These are phyloP conservation scores for Paramicrosporidium saccamoebae DNA, from an alignment of 371 early-diverging fungal genomes.

Conservation along the genomic window DNA sequence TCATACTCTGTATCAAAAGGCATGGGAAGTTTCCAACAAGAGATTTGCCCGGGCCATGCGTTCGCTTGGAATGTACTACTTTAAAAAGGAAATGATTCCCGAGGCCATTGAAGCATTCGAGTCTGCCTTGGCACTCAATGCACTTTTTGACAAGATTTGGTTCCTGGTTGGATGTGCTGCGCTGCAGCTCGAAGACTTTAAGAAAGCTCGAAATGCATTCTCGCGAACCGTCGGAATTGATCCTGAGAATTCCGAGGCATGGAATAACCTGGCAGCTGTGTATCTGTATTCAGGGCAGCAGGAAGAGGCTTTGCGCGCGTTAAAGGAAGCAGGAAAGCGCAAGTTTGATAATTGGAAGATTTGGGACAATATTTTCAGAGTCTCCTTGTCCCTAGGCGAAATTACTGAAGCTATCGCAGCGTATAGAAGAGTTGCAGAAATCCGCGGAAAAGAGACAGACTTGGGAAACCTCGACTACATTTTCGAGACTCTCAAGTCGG, in stretches of 20 bases:
- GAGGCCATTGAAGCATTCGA: slow-evolving; percentile 18
- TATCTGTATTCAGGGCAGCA: slow-evolving; percentile 21
- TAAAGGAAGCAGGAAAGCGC: slow-evolving; percentile 40
- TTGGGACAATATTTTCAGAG: slow-evolving; percentile 62
- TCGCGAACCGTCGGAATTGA: slow-evolving; percentile 31
- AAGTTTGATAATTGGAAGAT: slow-evolving; percentile 54
- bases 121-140: slow-evolving; percentile 55
- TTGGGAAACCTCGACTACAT: too few relatives aligned
- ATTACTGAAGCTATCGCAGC: slow-evolving; percentile 51
- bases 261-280: slow-evolving; percentile 73
- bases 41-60: slow-evolving; percentile 73
- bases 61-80: slow-evolving; percentile 44
- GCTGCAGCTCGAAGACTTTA: slow-evolving; percentile 39
- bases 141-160: slow-evolving; percentile 78
- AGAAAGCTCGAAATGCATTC: slow-evolving; percentile 33
- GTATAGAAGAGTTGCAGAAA: too few relatives aligned
- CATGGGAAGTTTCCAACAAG: slow-evolving; percentile 51
- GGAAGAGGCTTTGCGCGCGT: slow-evolving; percentile 37
- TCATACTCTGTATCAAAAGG: slow-evolving; percentile 33
- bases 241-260: slow-evolving; percentile 59
- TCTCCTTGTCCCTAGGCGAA: slow-evolving; percentile 34
- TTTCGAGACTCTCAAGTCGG: too few relatives aligned
- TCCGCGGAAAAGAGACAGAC: too few relatives aligned
- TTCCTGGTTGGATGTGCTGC: slow-evolving; percentile 78
- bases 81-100: slow-evolving; percentile 13